These are phyloP conservation scores for Gilbertella persicaria DNA, from an alignment of 371 early-diverging fungal genomes.

Conservation along the genomic window DNA sequence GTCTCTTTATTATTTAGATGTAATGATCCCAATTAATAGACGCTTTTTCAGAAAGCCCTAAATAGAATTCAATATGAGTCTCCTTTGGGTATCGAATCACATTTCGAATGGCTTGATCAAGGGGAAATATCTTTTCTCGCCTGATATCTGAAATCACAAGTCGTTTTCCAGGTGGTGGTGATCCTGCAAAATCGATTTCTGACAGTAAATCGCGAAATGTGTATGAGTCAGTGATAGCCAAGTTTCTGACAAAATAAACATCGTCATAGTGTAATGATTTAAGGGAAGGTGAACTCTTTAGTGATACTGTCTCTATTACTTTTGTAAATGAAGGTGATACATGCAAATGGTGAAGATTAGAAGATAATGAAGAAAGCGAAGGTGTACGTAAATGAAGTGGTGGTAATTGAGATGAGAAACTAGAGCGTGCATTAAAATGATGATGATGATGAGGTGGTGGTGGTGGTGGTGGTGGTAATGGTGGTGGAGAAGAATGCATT, in stretches of 20 bases:
- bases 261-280: background rate
- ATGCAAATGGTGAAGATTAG: slow-evolving; percentile 14
- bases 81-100: slow-evolving; percentile 13
- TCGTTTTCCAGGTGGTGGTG: slow-evolving; percentile 39
- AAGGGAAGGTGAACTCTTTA: slow-evolving; percentile 10
- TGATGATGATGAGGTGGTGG: slow-evolving; percentile 1
- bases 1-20: too few species aligned
- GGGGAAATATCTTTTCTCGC: slow-evolving; percentile 26
- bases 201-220: slow-evolving; percentile 33
- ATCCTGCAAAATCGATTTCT: slow-evolving; percentile 33
- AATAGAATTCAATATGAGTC: slow-evolving; percentile 29
- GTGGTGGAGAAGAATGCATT: slow-evolving; percentile 2
- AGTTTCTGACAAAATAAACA: slow-evolving; percentile 30
- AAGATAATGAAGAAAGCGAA: background rate
- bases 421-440: slow-evolving; percentile 5
- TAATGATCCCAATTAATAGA: slow-evolving; percentile 37
- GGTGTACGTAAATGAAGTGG: slow-evolving; percentile 22
- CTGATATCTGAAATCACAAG: slow-evolving; percentile 29
- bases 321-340: background rate
- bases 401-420: slow-evolving; percentile 28
- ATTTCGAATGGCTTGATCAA: slow-evolving; percentile 34
- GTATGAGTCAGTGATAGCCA: slow-evolving; percentile 36
- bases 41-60: slow-evolving; percentile 34
- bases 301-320: slow-evolving; percentile 34
- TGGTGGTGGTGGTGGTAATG: slow-evolving; percentile 4